phyloP scores from a whole-genome alignment of 2,329 filamentous ascomycete species.

The Septoria petroselini region DNA sequence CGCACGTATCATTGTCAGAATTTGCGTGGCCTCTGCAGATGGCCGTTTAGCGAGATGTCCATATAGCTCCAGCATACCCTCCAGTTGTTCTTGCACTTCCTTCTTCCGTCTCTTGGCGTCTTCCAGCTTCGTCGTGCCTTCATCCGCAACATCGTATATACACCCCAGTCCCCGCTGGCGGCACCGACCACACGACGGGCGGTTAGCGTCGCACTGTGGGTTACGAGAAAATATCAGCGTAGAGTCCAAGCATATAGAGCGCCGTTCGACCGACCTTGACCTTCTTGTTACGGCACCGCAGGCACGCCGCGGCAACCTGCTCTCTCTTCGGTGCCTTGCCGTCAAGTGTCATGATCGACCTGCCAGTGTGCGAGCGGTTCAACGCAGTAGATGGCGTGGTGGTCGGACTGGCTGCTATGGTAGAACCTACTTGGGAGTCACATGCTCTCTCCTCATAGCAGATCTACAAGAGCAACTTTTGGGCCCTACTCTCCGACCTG shows the following conservation, averaged over 20 bases:
- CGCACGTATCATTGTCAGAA: slow-evolving; percentile 7
- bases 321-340: slow-evolving; percentile 11
- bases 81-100: slow-evolving; percentile 4
- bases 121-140: slow-evolving; percentile 9
- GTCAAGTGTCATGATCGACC: slow-evolving; percentile 1
- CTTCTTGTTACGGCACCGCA: slow-evolving; percentile 12
- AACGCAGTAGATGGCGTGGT: background rate
- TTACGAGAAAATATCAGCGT: slow-evolving; percentile 3
- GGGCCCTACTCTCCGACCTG: too few species aligned
- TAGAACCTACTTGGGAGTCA: background rate
- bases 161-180: slow-evolving; percentile 8
- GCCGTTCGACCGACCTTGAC: slow-evolving; percentile 7
- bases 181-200: slow-evolving; percentile 11
- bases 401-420: slow-evolving; percentile 8
- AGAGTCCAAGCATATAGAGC: background rate
- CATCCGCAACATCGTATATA: slow-evolving; percentile 10
- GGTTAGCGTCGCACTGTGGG: slow-evolving; percentile 8
- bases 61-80: slow-evolving; percentile 12
- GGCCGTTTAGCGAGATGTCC: slow-evolving; percentile 1
- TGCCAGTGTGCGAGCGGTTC: too few species aligned
- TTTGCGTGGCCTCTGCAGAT: slow-evolving; percentile 7
- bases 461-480: too few species aligned
- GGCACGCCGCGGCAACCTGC: slow-evolving; percentile 12
- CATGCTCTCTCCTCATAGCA: background rate
- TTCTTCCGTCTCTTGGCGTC: slow-evolving; percentile 9